Conservation (phyloP, 2,329 filamentous ascomycete species). For the Trichophyton verrucosum region DNA sequence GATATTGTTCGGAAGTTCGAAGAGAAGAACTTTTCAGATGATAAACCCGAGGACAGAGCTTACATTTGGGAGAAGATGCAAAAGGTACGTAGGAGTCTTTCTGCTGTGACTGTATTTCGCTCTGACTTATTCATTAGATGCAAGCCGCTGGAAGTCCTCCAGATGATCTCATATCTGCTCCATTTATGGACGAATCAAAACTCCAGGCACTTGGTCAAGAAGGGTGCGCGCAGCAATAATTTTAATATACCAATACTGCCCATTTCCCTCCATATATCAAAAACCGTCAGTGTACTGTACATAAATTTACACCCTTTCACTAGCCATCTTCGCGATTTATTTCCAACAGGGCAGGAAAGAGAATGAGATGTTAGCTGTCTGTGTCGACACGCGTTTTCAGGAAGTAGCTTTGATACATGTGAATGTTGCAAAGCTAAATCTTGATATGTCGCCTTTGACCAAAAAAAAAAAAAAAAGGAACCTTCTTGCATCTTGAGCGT, state of each 20-base stretch:
- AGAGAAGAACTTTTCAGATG: slow-evolving; percentile 65
- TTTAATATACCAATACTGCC: background rate
- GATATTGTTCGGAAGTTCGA: slow-evolving; percentile 90
- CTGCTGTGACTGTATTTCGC: background rate
- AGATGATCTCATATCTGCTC: slow-evolving; percentile 58
- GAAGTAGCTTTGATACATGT: too few species aligned
- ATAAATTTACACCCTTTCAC: background rate
- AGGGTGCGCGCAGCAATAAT: slow-evolving; percentile 51
- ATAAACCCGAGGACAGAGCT: slow-evolving; percentile 67
- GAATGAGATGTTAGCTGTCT: background rate
- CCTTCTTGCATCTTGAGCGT: too few species aligned
- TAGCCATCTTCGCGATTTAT: background rate
- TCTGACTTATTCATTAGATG: slow-evolving; percentile 52
- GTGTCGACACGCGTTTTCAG: background rate
- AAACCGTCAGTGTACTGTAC: background rate
- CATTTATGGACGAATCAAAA: slow-evolving; percentile 59
- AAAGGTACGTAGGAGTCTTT: slow-evolving; percentile 50
- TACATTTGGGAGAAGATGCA: slow-evolving; percentile 98
- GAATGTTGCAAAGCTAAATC: too few species aligned
- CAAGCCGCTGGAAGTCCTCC: slow-evolving; percentile 88
- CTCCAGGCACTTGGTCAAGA: slow-evolving; percentile 55
- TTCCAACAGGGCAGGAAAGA: background rate
- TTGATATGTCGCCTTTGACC: too few species aligned
- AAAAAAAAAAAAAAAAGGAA: too few species aligned
- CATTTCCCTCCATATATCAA: background rate